Evolutionary conservation across 1,284 basidiomycete species (phyloP), one percentile per base, ranked within the genome.

Genomic region (Termitomyces sp.): DNA sequence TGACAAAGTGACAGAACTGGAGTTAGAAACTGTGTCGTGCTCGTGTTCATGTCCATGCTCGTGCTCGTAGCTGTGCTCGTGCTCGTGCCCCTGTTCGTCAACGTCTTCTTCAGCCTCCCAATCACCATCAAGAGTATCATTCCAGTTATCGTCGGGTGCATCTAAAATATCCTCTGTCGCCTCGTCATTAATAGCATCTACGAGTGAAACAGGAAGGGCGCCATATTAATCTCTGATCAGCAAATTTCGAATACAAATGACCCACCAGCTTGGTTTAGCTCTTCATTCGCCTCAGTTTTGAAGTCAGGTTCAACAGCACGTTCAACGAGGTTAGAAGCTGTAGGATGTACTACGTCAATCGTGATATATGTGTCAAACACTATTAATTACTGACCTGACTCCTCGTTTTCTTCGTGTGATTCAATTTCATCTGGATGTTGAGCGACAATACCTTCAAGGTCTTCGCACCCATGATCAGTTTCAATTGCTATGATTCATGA

Each of bases 1-100:
- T 18, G 77, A 76, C 26, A 79, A 64, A 5, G 76, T 79, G 28
- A 64, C 57, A 21, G 76, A 75, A 34, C 67, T 70, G 55, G 70
- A 64, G 48, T 66, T 66, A 45, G 70, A 71, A 26, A 57, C 54
- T 14, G 65, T 60, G 31, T 68, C 68, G 43, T 67, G 60, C 44
- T 68, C 72, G 47, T 65, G 65, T 14, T 18, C 51, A 1, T 47
- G 51, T 11, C 28, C 45, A 14, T 51, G n/a, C 30, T 16, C 44
- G 37, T 21, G 19, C 14, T 40, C 31, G n/a, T 34, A 40, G 14
- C 16, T 30, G 14, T 51, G n/a, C 9, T 67, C 68, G 45, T 66
- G 54, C 44, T 66, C 70, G 46, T 65, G 65, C 46, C 6, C 46
- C 13, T 39, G 16, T 2, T 19, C 19, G 16, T 49, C 16, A 5